phyloP scores from a whole-genome alignment of 2,329 filamentous ascomycete species.

The Helicocarpus griseus region DNA sequence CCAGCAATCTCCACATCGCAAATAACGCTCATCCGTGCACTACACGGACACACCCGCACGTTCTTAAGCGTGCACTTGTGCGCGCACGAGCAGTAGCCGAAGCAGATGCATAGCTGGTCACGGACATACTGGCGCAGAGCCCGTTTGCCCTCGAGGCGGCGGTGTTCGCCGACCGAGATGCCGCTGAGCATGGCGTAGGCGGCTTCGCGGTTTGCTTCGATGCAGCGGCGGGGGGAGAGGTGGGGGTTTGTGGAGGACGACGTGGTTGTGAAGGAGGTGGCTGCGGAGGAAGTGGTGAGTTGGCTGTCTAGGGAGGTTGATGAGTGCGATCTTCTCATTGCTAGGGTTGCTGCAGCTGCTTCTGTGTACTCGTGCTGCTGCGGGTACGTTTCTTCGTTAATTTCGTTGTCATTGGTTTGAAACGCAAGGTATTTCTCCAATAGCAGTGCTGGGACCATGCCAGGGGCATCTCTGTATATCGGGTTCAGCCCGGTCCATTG shows the following conservation, averaged over 20 bases:
- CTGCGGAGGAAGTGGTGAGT: neutral
- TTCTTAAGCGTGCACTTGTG: constrained; percentile 23
- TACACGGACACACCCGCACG: constrained; percentile 26
- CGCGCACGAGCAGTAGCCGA: constrained; percentile 24
- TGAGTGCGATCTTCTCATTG: too few species aligned
- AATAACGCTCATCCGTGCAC: constrained; percentile 23
- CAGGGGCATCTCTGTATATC: constrained; percentile 21
- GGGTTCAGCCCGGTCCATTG: constrained; percentile 24
- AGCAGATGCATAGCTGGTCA: constrained; percentile 29
- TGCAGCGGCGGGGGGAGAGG: constrained; percentile 16
- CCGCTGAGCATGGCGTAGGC: constrained; percentile 26
- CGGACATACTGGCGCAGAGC: constrained; percentile 20
- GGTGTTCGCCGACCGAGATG: constrained; percentile 26
- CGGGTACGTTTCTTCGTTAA: constrained; percentile 3
- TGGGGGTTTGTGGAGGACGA: neutral
- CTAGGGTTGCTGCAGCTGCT: neutral
- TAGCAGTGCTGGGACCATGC: constrained; percentile 21
- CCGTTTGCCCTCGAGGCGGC: constrained; percentile 18
- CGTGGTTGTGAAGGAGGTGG: neutral
- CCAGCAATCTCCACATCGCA: constrained; percentile 12
- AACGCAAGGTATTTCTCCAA: constrained; percentile 28
- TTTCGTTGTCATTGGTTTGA: neutral
- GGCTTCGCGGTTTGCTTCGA: constrained; percentile 23
- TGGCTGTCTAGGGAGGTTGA: neutral
- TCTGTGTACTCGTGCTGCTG: neutral